phyloP scores from a whole-genome alignment of 2,329 filamentous ascomycete species.

The Aspergillus japonicus region DNA sequence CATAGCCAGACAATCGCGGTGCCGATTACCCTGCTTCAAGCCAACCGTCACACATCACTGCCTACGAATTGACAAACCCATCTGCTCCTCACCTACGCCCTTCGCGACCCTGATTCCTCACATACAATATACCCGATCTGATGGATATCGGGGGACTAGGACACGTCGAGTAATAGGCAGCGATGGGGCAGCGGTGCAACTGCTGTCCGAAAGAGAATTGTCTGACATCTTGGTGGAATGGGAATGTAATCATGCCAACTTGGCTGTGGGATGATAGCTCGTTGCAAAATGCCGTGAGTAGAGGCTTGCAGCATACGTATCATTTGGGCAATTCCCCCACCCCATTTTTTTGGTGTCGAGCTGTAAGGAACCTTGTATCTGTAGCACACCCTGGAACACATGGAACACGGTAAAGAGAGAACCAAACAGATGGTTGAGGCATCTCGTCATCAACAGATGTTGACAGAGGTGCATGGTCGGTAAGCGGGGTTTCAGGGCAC shows the following conservation, averaged over 20 bases:
- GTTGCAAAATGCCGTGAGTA: background rate
- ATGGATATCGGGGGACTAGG: background rate
- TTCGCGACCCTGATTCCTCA: background rate
- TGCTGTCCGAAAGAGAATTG: background rate
- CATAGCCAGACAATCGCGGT: too few relatives aligned
- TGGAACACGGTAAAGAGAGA: background rate
- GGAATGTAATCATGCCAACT: background rate
- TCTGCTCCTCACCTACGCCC: too few relatives aligned
- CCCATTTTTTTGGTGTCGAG: background rate
- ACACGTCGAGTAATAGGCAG: background rate
- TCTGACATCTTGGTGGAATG: background rate
- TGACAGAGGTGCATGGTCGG: background rate
- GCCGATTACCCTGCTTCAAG: too few relatives aligned
- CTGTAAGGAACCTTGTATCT: background rate
- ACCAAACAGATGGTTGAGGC: too few relatives aligned
- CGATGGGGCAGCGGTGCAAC: background rate
- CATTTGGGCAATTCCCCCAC: background rate
- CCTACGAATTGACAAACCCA: background rate
- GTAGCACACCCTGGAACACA: background rate
- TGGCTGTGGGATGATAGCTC: background rate
- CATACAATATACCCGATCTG: background rate
- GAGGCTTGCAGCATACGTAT: background rate
- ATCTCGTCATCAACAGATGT: too few relatives aligned
- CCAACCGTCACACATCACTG: background rate
- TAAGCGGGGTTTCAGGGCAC: slow-evolving; percentile 13